phyloP scores from a whole-genome alignment of 192 early-diverging fungal genomes.

The Gamsiella multidivaricata region DNA sequence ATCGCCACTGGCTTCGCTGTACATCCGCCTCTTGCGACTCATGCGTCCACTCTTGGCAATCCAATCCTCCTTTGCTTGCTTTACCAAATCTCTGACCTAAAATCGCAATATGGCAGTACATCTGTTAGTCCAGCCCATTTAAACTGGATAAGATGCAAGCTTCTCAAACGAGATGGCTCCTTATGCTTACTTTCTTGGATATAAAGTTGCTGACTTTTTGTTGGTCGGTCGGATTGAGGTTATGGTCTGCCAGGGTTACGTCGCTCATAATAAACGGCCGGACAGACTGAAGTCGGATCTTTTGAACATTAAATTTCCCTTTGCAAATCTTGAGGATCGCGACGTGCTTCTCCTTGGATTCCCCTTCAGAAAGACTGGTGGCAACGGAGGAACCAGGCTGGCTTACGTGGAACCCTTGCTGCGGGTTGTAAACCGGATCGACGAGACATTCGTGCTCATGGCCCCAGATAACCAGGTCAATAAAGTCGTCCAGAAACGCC shows the following conservation, averaged over 20 bases:
- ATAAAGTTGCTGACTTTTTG: conserved; percentile 65
- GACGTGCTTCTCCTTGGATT: conserved; percentile 67
- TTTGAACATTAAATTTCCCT: conserved; percentile 76
- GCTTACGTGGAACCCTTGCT: conserved; percentile 78
- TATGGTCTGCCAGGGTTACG: conserved; percentile 65
- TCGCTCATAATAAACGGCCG: conserved; percentile 88
- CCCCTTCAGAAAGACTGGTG: conserved; percentile 87
- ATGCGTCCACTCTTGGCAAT: conserved; percentile 43
- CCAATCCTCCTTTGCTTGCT: conserved; percentile 73
- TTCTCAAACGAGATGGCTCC: too few relatives aligned
- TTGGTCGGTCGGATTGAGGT: conserved; percentile 65
- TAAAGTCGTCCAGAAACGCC: conserved; percentile 80
- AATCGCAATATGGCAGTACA: neutral
- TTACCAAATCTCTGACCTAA: conserved; percentile 71
- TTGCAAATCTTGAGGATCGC: conserved; percentile 72
- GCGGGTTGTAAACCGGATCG: conserved; percentile 74
- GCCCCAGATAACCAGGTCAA: conserved; percentile 93
- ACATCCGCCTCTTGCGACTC: conserved; percentile 37
- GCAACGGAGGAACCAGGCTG: conserved; percentile 96
- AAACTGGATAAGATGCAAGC: too few relatives aligned
- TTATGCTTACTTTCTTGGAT: conserved; percentile 58
- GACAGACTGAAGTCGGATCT: conserved; percentile 81
- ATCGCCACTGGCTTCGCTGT: conserved; percentile 44
- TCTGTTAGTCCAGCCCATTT: too few relatives aligned
- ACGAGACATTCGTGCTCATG: conserved; percentile 97